Percentiles rank a stretch among this genome's conserved stretches.
Conservation (phyloP, 768 basidiomycete species). For the Lentinula boryana region DNA sequence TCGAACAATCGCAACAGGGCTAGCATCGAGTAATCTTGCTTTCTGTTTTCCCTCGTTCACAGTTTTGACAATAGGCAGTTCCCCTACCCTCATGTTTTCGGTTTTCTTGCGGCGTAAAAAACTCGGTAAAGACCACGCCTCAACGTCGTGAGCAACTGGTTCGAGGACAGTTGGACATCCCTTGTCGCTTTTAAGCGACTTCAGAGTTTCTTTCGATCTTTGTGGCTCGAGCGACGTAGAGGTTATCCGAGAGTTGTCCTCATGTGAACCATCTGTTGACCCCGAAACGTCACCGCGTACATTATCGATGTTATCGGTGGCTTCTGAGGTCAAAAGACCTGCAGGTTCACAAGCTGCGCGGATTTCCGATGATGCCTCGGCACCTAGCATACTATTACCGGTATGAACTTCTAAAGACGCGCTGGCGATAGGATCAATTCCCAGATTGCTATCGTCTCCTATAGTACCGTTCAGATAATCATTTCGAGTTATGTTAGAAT, state of each 20-base stretch:
- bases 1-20: not conserved
- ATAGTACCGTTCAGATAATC: too few relatives aligned
- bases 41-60: not conserved
- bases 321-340: not conserved
- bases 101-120: constrained; percentile 1
- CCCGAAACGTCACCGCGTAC: not conserved
- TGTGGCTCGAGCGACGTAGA: not conserved
- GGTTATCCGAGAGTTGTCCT: too few relatives aligned
- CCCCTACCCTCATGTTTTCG: not conserved
- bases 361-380: not conserved
- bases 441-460: not conserved
- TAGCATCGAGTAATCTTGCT: not conserved
- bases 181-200: not conserved
- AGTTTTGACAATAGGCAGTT: not conserved
- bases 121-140: constrained; percentile 1
- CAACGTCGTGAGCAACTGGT: not conserved
- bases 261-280: not conserved
- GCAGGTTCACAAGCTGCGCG: not conserved
- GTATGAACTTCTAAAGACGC: not conserved
- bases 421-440: not conserved
- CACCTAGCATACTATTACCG: not conserved
- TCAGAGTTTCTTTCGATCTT: not conserved
- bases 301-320: not conserved
- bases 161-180: not conserved
- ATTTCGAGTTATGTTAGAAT: not conserved